Evolutionary conservation across 768 basidiomycete genomes (phyloP).

Genomic region (Mycena crocata): DNA sequence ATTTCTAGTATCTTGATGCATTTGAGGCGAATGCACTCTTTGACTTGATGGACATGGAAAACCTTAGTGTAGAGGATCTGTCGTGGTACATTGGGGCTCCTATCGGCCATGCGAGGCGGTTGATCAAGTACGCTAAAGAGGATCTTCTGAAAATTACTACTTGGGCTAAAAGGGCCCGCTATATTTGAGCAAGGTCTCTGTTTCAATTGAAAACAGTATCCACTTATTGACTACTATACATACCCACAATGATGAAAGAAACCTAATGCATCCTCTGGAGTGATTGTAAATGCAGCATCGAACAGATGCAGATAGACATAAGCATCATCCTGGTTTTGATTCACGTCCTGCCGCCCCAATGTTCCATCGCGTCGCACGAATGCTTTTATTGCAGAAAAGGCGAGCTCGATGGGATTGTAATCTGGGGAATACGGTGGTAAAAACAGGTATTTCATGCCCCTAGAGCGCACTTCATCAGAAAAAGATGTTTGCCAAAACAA

Average conservation of each 20-base stretch:
- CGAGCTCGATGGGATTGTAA: slow-evolving; percentile 17
- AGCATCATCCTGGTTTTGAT: slow-evolving; percentile 8
- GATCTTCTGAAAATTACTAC: neutral
- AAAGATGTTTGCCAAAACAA: too few species aligned
- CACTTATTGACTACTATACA: too few species aligned
- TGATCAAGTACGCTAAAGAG: slow-evolving; percentile 15
- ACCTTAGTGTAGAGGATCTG: neutral
- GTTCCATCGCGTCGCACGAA: neutral
- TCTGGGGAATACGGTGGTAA: slow-evolving; percentile 13
- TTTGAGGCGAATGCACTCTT: neutral
- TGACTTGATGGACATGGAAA: slow-evolving; percentile 5
- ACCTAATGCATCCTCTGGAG: slow-evolving; percentile 5
- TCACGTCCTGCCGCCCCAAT: slow-evolving; percentile 9
- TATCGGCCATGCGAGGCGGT: neutral
- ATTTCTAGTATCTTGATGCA: neutral
- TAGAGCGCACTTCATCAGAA: too few species aligned
- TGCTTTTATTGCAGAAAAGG: slow-evolving; percentile 19
- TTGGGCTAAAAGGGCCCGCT: too few species aligned
- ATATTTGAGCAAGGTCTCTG: too few species aligned
- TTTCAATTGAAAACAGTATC: too few species aligned
- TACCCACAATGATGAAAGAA: slow-evolving; percentile 22
- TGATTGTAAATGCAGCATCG: slow-evolving; percentile 12
- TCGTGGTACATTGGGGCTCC: neutral
- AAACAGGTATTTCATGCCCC: neutral
- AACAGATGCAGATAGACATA: slow-evolving; percentile 18